These are phyloP conservation scores for Dothiorella sarmentorum DNA, from an alignment of 2,329 filamentous ascomycete species.

Conservation along the genomic window DNA sequence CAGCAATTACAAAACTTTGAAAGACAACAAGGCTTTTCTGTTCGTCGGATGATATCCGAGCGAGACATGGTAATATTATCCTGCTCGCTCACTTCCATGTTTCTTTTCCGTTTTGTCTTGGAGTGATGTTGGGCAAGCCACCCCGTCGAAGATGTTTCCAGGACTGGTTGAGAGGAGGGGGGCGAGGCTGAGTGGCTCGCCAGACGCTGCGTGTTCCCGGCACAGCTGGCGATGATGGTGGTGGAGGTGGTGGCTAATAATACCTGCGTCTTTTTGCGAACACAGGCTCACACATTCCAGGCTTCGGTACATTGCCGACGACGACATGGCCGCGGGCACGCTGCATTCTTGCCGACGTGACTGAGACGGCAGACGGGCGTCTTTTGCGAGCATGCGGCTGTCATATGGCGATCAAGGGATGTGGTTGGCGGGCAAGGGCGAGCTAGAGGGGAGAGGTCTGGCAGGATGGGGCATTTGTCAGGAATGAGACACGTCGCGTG, in stretches of 20 bases:
- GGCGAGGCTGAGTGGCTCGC: not conserved
- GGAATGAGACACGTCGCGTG: constrained; percentile 13
- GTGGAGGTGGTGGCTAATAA: constrained; percentile 6
- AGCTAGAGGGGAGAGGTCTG: not conserved
- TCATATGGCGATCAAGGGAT: constrained; percentile 10
- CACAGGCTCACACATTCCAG: constrained; percentile 14
- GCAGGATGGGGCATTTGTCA: not conserved
- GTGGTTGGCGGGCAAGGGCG: not conserved
- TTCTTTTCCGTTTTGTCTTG: constrained; percentile 4
- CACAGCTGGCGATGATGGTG: not conserved
- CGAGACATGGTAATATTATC: constrained; percentile 9
- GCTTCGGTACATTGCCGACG: constrained; percentile 9
- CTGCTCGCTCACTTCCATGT: not conserved
- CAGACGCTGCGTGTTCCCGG: constrained; percentile 1
- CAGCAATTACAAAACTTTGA: constrained; percentile 16
- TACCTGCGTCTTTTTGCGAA: constrained; percentile 8
- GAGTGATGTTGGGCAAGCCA: constrained; percentile 1
- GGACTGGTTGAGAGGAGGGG: not conserved
- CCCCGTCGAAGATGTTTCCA: not conserved
- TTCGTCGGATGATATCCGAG: constrained; percentile 6
- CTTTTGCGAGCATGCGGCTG: not conserved
- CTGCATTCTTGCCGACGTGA: constrained; percentile 4
- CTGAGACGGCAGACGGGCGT: not conserved
- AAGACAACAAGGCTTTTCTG: constrained; percentile 1
- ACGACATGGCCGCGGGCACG: not conserved